A percentile compares a stretch with the other conserved stretches of the same genome.
These are phyloP conservation scores for Fusarium zealandicum DNA, from an alignment of 2,329 filamentous ascomycete genomes.

Conservation along the genomic window DNA sequence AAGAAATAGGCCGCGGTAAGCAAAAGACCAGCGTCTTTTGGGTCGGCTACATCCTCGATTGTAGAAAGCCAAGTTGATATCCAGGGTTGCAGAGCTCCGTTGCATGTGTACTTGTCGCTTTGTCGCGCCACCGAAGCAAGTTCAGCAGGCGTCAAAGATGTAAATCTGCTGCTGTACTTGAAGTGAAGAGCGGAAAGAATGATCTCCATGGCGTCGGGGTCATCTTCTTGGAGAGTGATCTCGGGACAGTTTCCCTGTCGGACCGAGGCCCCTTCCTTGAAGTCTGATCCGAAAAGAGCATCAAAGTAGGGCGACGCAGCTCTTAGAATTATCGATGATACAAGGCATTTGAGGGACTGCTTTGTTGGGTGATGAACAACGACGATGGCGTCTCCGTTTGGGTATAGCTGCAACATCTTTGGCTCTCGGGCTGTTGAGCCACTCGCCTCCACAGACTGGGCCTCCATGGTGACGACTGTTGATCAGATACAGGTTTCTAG, in stretches of 20 bases:
- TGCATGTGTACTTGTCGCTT: slow-evolving; percentile 10
- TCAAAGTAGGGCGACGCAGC: slow-evolving; percentile 5
- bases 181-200: slow-evolving; percentile 5
- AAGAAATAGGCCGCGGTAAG: slow-evolving; percentile 7
- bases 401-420: background rate
- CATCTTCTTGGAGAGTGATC: slow-evolving; percentile 8
- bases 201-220: slow-evolving; percentile 5
- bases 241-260: slow-evolving; percentile 3
- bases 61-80: background rate
- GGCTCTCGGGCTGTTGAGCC: background rate
- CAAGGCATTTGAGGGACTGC: slow-evolving; percentile 3
- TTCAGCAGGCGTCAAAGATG: background rate
- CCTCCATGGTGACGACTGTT: background rate
- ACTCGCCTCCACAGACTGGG: background rate
- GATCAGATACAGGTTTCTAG: background rate
- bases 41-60: background rate
- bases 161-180: background rate
- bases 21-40: background rate
- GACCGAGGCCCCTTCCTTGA: slow-evolving; percentile 1
- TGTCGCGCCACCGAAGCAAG: background rate
- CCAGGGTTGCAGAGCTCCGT: background rate
- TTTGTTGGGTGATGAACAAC: slow-evolving; percentile 2
- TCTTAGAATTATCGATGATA: background rate
- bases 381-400: slow-evolving; percentile 2
- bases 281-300: slow-evolving; percentile 1